Conservation (phyloP, 495 filamentous ascomycete species). For the Chaetomium cochliodes region DNA sequence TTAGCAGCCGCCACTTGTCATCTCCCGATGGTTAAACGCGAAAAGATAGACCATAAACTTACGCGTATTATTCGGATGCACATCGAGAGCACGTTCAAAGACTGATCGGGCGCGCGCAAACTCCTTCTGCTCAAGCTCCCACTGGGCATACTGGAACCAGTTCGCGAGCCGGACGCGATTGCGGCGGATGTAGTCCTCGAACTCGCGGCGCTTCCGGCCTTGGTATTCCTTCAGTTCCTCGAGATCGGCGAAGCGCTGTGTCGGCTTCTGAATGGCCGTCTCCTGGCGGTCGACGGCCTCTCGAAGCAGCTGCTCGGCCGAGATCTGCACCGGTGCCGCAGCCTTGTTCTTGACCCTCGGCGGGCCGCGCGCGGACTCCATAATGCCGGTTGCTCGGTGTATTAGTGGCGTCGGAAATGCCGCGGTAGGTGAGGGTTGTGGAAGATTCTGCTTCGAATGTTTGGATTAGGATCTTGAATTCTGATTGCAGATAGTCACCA, state of each 20-base stretch:
- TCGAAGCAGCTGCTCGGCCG: conserved; percentile 93
- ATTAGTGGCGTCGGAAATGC: neutral
- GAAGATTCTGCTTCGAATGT: neutral
- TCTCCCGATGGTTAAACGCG: neutral
- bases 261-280: conserved; percentile 79
- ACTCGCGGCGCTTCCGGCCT: conserved; percentile 91
- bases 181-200: conserved; percentile 95
- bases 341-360: conserved; percentile 98
- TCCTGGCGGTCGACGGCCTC: conserved; percentile 98
- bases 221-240: conserved; percentile 98
- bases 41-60: conserved; percentile 54
- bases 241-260: conserved; percentile 91
- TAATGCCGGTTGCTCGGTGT: conserved; percentile 40
- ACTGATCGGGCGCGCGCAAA: conserved; percentile 92
- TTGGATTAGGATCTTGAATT: conserved; percentile 2
- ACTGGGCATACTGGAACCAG: conserved; percentile 97
- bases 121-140: conserved; percentile 98
- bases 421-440: neutral
- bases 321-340: conserved; percentile 81
- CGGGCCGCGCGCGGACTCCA: conserved; percentile 93
- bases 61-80: conserved; percentile 79
- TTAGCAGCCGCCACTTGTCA: conserved; percentile 10
- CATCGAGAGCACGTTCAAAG: conserved; percentile 94
- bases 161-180: conserved; percentile 97
- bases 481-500: neutral